A percentile compares a stretch with the other conserved stretches of the same genome.
phyloP scores from a whole-genome alignment of 2,329 filamentous ascomycete genomes.

The Phyllosticta citribraziliensis region DNA sequence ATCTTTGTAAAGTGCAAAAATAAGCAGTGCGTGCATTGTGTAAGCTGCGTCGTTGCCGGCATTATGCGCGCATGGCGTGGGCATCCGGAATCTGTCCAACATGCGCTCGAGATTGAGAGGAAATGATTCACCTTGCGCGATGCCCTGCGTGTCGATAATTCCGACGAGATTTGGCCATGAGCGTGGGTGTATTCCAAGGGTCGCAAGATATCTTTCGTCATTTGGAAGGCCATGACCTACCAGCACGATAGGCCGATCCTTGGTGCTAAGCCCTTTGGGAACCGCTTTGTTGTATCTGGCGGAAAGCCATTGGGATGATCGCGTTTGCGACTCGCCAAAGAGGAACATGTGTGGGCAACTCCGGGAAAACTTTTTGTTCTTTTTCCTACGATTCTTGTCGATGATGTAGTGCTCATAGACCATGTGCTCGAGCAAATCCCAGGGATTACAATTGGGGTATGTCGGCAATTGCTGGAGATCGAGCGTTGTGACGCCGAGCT shows the following conservation, averaged over 20 bases:
- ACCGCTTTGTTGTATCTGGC: neutral
- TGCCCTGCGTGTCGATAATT: constrained; percentile 22
- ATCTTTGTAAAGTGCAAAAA: constrained; percentile 5
- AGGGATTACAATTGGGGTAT: constrained; percentile 50
- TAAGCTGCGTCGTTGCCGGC: constrained; percentile 78
- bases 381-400: constrained; percentile 53
- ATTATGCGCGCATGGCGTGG: constrained; percentile 64
- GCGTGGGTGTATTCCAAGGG: constrained; percentile 44
- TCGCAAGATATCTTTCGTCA: constrained; percentile 62
- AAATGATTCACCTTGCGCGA: neutral
- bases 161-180: constrained; percentile 46
- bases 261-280: neutral
- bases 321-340: constrained; percentile 55
- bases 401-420: constrained; percentile 67
- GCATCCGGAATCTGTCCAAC: constrained; percentile 54
- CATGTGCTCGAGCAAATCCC: constrained; percentile 59
- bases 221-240: constrained; percentile 63
- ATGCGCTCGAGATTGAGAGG: constrained; percentile 49
- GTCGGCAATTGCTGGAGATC: constrained; percentile 54
- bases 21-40: constrained; percentile 63
- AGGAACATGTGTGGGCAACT: constrained; percentile 67
- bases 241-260: constrained; percentile 54
- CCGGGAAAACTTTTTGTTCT: constrained; percentile 57
- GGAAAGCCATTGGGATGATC: neutral
- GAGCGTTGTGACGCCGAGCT: constrained; percentile 74